Percentiles rank a stretch among this genome's conserved stretches.
These are phyloP conservation scores for Mycena sp. DNA, from an alignment of 1,284 basidiomycete species.

Conservation along the genomic window DNA sequence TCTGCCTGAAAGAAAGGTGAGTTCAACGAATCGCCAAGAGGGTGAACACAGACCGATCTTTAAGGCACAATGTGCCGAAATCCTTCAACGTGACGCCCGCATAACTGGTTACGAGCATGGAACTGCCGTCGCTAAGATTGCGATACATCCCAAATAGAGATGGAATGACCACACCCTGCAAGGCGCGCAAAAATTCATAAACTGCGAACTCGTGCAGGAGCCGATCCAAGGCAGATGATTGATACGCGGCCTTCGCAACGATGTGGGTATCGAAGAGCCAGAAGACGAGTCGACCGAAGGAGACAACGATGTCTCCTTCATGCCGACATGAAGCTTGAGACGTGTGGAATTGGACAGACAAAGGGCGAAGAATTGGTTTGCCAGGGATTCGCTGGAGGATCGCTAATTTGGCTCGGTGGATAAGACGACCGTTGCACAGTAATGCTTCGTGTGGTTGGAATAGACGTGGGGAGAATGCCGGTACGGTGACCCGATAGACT, in stretches of 20 bases:
- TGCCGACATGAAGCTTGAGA: not conserved
- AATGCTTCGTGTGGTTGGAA: constrained; percentile 2
- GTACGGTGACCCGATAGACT: not conserved
- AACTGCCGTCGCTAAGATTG: constrained; percentile 1
- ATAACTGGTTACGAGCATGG: not conserved
- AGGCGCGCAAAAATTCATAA: not conserved
- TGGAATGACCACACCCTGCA: constrained; percentile 6
- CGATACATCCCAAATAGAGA: constrained; percentile 5
- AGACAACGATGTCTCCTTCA: constrained; percentile 4
- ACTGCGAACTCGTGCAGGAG: constrained; percentile 8
- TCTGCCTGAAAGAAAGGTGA: not conserved
- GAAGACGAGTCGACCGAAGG: constrained; percentile 8
- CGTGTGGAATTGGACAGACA: not conserved
- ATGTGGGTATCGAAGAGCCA: constrained; percentile 1
- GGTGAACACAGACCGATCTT: constrained; percentile 3
- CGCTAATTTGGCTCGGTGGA: constrained; percentile 10
- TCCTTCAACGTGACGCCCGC: not conserved
- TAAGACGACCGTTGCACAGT: not conserved
- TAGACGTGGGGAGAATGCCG: not conserved
- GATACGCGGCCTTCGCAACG: constrained; percentile 7
- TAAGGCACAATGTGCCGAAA: not conserved
- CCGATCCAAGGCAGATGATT: not conserved
- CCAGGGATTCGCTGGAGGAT: not conserved
- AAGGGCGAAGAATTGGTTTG: not conserved
- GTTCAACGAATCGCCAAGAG: not conserved